Evolutionary conservation across 1,139 yeast genomes (phyloP).

Genomic region (Saccharomycopsis phalli): DNA sequence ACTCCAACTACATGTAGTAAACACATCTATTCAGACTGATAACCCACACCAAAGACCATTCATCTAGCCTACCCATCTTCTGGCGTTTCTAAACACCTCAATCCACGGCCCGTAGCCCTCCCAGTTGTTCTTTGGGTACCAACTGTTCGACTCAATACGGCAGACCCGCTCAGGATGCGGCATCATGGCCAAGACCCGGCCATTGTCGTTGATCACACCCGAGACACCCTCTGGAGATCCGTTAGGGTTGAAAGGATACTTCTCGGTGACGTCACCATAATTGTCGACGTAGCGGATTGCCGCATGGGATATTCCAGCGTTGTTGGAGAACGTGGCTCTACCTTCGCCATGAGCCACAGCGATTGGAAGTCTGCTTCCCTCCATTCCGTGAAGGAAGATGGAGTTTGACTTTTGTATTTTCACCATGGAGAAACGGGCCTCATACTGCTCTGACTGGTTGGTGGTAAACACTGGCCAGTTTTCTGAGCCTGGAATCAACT

Average conservation of each 20-base stretch:
- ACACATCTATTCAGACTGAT: no score
- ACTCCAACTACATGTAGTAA: no score
- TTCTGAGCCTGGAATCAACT: slow-evolving; percentile 89
- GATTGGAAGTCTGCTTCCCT: slow-evolving; percentile 85
- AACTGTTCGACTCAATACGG: slow-evolving; percentile 81
- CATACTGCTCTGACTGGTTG: slow-evolving; percentile 89
- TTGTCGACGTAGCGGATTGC: slow-evolving; percentile 82
- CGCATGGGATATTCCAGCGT: slow-evolving; percentile 36
- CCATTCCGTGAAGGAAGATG: slow-evolving; percentile 83
- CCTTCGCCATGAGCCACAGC: slow-evolving; percentile 99
- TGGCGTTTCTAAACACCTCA: slow-evolving; percentile 83
- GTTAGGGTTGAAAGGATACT: slow-evolving; percentile 91
- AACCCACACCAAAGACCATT: neutral
- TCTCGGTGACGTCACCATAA: slow-evolving; percentile 74
- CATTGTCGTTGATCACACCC: slow-evolving; percentile 83
- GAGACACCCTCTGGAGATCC: slow-evolving; percentile 93
- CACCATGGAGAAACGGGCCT: slow-evolving; percentile 89
- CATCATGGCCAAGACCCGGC: slow-evolving; percentile 97
- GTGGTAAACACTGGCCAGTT: slow-evolving; percentile 96
- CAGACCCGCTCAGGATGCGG: slow-evolving; percentile 98
- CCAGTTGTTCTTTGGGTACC: slow-evolving; percentile 68
- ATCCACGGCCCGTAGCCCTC: slow-evolving; percentile 88
- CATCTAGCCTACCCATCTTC: slow-evolving; percentile 73
- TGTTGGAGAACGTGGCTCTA: slow-evolving; percentile 56
- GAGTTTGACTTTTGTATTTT: slow-evolving; percentile 58